Evolutionary conservation across 2,329 filamentous ascomycete genomes (phyloP).

Genomic region (Aspergillus eucalypticola): DNA sequence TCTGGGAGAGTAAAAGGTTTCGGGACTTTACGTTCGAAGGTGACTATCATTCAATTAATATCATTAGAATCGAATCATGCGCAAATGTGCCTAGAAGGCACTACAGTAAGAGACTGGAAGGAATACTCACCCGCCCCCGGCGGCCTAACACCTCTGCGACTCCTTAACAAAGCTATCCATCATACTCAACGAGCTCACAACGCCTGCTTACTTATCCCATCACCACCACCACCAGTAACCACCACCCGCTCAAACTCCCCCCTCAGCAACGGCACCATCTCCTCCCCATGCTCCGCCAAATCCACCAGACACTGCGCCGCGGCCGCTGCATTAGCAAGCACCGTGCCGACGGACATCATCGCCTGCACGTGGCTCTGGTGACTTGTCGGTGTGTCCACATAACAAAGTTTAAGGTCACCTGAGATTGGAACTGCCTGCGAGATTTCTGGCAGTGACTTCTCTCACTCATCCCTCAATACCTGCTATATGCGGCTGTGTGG

Average conservation of each 20-base stretch:
- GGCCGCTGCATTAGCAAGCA: not conserved
- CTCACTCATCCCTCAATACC: no score
- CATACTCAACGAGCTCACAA: slow-evolving; percentile 14
- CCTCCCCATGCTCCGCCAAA: slow-evolving; percentile 1
- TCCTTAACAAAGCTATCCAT: slow-evolving; percentile 30
- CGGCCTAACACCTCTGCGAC: slow-evolving; percentile 23
- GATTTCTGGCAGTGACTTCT: no score
- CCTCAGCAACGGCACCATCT: not conserved
- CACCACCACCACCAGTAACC: not conserved
- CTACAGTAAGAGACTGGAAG: no score
- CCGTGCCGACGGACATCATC: not conserved
- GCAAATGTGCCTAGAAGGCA: no score
- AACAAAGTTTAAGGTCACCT: no score
- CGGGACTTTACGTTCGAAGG: slow-evolving; percentile 16
- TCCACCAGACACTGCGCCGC: slow-evolving; percentile 4
- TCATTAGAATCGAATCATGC: not conserved
- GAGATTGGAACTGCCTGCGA: no score
- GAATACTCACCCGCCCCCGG: slow-evolving; percentile 16
- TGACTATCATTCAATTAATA: slow-evolving; percentile 8
- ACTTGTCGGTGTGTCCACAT: no score
- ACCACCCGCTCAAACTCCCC: not conserved
- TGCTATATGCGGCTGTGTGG: no score
- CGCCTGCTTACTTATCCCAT: not conserved
- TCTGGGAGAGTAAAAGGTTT: slow-evolving; percentile 32
- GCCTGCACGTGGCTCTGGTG: not conserved